Percentiles rank a stretch among this genome's conserved stretches.
phyloP scores from a whole-genome alignment of 805 yeast genomes.

The Candida loeiensis region DNA sequence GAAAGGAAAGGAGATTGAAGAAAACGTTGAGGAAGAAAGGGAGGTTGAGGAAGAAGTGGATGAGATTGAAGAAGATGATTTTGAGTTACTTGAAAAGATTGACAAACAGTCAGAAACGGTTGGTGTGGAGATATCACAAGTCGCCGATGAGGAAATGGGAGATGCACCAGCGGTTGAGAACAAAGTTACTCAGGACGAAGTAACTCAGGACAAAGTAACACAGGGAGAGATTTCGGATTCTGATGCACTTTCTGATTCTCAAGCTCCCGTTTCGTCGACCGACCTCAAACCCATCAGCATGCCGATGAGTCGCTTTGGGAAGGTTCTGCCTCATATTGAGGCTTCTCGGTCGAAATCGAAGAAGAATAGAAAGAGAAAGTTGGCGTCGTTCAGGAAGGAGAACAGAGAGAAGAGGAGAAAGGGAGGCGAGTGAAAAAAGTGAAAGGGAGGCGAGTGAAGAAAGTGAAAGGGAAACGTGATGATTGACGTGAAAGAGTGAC shows the following conservation, averaged over 20 bases:
- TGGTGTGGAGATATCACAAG: too few relatives aligned
- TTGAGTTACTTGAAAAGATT: too few relatives aligned
- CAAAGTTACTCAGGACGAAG: not conserved
- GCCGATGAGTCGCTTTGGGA: conserved; percentile 1
- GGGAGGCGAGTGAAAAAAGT: too few relatives aligned
- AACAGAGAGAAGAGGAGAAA: not conserved
- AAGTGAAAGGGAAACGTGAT: too few relatives aligned
- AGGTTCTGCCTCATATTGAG: conserved; percentile 1
- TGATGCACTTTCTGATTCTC: too few relatives aligned
- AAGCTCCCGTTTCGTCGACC: not conserved
- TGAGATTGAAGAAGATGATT: conserved; percentile 4
- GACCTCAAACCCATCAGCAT: not conserved
- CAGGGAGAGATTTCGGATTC: too few relatives aligned
- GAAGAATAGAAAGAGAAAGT: not conserved
- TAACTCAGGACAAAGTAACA: not conserved
- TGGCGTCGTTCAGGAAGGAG: conserved; percentile 1
- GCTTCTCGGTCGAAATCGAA: not conserved
- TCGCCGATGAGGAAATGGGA: conserved; percentile 15
- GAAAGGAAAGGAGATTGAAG: not conserved
- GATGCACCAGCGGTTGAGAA: conserved; percentile 18
- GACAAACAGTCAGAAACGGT: too few relatives aligned
- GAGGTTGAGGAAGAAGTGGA: not conserved
- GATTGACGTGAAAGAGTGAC: too few relatives aligned
- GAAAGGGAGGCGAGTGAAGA: too few relatives aligned
- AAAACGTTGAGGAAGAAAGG: not conserved